phyloP scores from a whole-genome alignment of 208 protist species.

The Vickermania ingenoplastis region DNA sequence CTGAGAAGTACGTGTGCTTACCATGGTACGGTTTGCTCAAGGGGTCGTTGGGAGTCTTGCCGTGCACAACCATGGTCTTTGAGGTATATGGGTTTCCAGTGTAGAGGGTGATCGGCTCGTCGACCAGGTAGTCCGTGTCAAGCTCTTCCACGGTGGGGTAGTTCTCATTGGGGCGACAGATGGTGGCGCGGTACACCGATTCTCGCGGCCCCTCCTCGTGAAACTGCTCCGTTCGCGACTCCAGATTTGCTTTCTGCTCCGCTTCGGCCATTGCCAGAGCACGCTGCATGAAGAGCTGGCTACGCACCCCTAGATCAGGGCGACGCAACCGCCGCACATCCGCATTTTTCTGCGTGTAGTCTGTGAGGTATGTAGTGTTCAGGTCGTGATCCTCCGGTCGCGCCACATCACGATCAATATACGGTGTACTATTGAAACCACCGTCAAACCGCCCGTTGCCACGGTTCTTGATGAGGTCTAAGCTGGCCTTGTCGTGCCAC shows the following conservation, averaged over 20 bases:
- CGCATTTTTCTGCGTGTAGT: slow-evolving; percentile 48
- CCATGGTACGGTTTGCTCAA: slow-evolving; percentile 42
- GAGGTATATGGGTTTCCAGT: slow-evolving; percentile 70
- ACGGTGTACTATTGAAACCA: slow-evolving; percentile 65
- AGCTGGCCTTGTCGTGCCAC: slow-evolving; percentile 26
- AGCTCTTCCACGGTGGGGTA: slow-evolving; percentile 48
- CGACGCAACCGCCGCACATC: slow-evolving; percentile 40
- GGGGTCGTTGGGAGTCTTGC: slow-evolving; percentile 71
- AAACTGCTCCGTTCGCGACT: not conserved
- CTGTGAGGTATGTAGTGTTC: slow-evolving; percentile 54
- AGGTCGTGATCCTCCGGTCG: slow-evolving; percentile 36
- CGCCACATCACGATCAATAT: slow-evolving; percentile 46
- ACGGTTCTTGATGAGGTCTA: slow-evolving; percentile 51
- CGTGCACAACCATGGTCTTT: slow-evolving; percentile 78
- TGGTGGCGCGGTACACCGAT: slow-evolving; percentile 33
- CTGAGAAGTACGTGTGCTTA: slow-evolving; percentile 77
- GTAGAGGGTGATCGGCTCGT: slow-evolving; percentile 81
- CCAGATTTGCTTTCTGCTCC: slow-evolving; percentile 8
- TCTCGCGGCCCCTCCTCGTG: slow-evolving; percentile 7
- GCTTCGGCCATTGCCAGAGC: slow-evolving; percentile 35
- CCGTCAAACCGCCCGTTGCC: slow-evolving; percentile 39
- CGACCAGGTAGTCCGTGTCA: slow-evolving; percentile 50
- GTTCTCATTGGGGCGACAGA: slow-evolving; percentile 33
- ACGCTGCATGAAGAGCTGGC: slow-evolving; percentile 43
- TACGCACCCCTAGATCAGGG: slow-evolving; percentile 59